These are phyloP conservation scores for Penicillium maclennaniae DNA, from an alignment of 495 filamentous ascomycete species.

Conservation along the genomic window DNA sequence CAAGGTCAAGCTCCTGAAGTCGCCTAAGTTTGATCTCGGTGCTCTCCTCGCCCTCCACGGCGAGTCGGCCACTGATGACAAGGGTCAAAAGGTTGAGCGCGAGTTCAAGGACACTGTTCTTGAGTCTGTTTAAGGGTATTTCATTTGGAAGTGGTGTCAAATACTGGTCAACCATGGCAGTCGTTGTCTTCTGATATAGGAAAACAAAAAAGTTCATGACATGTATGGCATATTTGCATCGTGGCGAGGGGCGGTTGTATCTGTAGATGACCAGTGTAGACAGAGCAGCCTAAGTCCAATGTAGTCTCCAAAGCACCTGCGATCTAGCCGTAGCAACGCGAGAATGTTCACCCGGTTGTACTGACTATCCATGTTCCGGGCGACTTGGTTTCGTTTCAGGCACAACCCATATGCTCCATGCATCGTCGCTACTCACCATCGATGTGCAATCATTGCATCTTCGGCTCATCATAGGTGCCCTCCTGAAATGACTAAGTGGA, in stretches of 20 bases:
- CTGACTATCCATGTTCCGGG: not conserved
- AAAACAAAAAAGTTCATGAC: conserved; percentile 36
- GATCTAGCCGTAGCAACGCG: not conserved
- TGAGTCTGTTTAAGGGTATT: conserved; percentile 72
- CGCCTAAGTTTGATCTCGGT: conserved; percentile 97
- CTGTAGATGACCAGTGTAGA: not conserved
- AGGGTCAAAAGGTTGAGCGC: conserved; percentile 96
- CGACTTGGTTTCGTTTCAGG: no score
- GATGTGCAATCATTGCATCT: no score
- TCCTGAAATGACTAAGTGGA: no score
- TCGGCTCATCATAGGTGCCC: no score
- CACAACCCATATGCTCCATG: no score
- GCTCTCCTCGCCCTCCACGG: conserved; percentile 92
- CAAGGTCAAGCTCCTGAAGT: conserved; percentile 98
- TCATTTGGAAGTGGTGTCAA: conserved; percentile 23
- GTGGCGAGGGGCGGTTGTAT: conserved; percentile 4
- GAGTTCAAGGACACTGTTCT: conserved; percentile 98
- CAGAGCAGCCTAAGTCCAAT: conserved; percentile 5
- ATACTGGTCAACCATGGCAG: conserved; percentile 28
- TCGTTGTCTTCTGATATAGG: conserved; percentile 27
- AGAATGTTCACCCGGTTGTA: not conserved
- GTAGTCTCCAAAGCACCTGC: conserved; percentile 1
- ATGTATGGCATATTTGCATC: conserved; percentile 23
- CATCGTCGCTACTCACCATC: no score
- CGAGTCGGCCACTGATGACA: conserved; percentile 92